A percentile compares a stretch with the other conserved stretches of the same genome.
These are phyloP conservation scores for Yamagishiella unicocca DNA, from an alignment of 139 green algal species.

Conservation along the genomic window DNA sequence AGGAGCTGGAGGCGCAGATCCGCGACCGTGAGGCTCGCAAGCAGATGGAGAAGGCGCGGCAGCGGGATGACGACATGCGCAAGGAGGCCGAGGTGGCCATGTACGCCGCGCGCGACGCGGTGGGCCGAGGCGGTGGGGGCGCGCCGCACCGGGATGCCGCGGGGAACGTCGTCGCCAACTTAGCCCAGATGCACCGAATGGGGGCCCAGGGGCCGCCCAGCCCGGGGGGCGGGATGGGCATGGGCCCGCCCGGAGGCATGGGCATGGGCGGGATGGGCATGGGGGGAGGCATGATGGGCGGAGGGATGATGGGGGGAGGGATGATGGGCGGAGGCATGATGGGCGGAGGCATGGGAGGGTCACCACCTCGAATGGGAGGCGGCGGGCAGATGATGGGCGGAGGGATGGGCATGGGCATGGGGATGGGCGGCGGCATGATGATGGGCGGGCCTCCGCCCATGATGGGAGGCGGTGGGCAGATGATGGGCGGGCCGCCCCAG, in stretches of 20 bases:
- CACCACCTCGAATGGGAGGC: too few species aligned
- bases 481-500: background rate
- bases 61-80: slow-evolving; percentile 40
- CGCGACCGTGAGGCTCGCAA: slow-evolving; percentile 49
- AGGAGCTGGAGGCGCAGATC: slow-evolving; percentile 59
- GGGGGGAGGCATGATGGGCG: slow-evolving; percentile 10
- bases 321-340: background rate
- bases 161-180: background rate
- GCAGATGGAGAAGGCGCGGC: slow-evolving; percentile 31
- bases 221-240: background rate
- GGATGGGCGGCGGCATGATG: too few species aligned
- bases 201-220: background rate
- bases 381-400: background rate
- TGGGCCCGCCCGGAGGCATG: slow-evolving; percentile 3
- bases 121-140: slow-evolving; percentile 10
- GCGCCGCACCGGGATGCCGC: slow-evolving; percentile 5
- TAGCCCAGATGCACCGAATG: background rate
- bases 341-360: background rate
- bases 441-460: too few species aligned
- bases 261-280: background rate
- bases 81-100: slow-evolving; percentile 30
- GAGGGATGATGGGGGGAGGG: background rate
- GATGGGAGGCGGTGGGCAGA: too few species aligned
- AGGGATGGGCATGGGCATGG: too few species aligned
- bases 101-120: background rate